Evolutionary conservation across 1,284 basidiomycete genomes (phyloP), one percentile per base, ranked within the genome.

Genomic region (Ustilago vetiveriae): DNA sequence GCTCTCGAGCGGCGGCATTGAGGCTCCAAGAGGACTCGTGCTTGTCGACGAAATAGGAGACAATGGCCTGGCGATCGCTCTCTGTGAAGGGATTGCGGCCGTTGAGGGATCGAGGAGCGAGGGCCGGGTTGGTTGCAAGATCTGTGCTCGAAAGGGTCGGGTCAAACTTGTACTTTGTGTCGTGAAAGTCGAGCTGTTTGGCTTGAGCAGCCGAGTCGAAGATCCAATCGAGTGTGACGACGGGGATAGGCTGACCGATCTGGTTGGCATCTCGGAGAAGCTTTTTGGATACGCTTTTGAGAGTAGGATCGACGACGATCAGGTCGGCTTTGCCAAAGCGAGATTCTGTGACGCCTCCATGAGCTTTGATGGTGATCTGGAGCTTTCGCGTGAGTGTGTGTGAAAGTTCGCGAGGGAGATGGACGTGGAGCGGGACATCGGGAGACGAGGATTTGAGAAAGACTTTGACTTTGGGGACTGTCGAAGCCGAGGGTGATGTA

Each of bases 1-100:
- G 55, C 19, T 59, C 47, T 26, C 51, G 48, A 7, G 75, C 69
- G 7, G 71, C 54, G 8, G 56, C 47, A 29, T 70, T 73, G 39
- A 75, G 52, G 39, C 72, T 76, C 57, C 65, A 75, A 16, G 45
- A 27, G 4, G 59, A 42, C 29, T 51, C 44, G 13, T 33, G 32
- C 29, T 49, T 55, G 26, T 52, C 44, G 42, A 58, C 45, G 27
- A 76, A 65, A 38, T 73, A 58, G 2, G 42, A 43, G 23, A 73
- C 35, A 35, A 76, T 69, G 17, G 48, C 47, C 30, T 55, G 37
- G 13, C 64, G 50, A 29, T 72, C 69, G 30, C 14, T 23, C 4
- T 58, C 64, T 6, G 58, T 59, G 53, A 50, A 72, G 2, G 69
- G 44, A 11, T 59, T 67, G 43, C 69, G 64, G 19, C 69, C 56